These are phyloP conservation scores for Coemansia sp. DNA, from an alignment of 192 early-diverging fungal genomes.

Conservation along the genomic window DNA sequence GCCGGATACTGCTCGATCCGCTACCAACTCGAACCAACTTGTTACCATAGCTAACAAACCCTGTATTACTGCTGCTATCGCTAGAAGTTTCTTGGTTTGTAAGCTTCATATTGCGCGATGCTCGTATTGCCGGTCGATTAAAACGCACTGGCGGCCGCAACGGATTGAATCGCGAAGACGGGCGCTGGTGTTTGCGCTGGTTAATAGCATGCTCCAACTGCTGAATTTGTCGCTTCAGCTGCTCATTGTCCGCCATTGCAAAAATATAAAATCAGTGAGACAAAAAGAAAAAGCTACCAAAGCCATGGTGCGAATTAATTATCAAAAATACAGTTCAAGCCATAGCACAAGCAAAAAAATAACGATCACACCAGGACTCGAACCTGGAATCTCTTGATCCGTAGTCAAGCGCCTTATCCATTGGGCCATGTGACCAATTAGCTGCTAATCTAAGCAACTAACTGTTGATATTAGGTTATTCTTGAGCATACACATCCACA, in stretches of 20 bases:
- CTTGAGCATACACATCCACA: not conserved
- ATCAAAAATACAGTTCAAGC: not conserved
- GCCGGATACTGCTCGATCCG: constrained; percentile 3
- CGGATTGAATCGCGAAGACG: constrained; percentile 19
- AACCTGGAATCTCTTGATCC: constrained; percentile 55
- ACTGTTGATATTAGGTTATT: too few species aligned
- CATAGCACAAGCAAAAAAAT: constrained; percentile 4
- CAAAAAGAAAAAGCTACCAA: not conserved
- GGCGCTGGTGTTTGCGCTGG: constrained; percentile 11
- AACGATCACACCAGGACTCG: constrained; percentile 48
- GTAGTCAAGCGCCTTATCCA: constrained; percentile 55
- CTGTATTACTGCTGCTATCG: not conserved
- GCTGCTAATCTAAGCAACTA: too few species aligned
- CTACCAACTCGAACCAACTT: constrained; percentile 41
- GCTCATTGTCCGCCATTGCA: constrained; percentile 21
- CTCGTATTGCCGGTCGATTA: not conserved
- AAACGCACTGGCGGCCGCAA: constrained; percentile 10
- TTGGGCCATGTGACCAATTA: constrained; percentile 43
- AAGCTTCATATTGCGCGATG: constrained; percentile 48
- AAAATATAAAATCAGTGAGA: not conserved
- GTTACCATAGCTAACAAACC: constrained; percentile 32
- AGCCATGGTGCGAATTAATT: not conserved
- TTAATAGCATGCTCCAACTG: constrained; percentile 25
- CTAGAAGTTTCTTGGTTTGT: constrained; percentile 2
- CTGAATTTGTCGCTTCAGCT: constrained; percentile 32